A percentile compares a stretch with the other conserved stretches of the same genome.
Evolutionary conservation across 345 rosid species (phyloP).

Genomic region (Lepidium aucheri): DNA sequence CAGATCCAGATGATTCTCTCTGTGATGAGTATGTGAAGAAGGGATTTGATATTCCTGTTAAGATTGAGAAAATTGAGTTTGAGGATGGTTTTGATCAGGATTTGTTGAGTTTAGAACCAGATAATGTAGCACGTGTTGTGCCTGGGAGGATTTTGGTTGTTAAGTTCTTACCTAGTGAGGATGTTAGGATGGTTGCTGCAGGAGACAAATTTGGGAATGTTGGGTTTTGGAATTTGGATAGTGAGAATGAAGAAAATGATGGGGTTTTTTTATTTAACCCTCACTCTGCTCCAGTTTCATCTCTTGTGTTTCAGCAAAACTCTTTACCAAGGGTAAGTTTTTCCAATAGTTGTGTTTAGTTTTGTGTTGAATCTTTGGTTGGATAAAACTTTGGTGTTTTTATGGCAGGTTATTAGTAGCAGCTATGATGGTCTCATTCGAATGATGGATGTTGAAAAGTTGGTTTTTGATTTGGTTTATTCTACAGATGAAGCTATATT

Average conservation of each 20-base stretch:
- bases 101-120: conserved; percentile 40
- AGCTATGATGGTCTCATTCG: conserved; percentile 67
- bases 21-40: conserved; percentile 10
- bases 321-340: conserved; percentile 52
- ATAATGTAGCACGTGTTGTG: conserved; percentile 58
- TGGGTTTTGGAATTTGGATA: conserved; percentile 68
- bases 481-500: conserved; percentile 40
- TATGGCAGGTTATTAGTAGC: conserved; percentile 51
- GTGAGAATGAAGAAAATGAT: conserved; percentile 24
- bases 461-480: conserved; percentile 55
- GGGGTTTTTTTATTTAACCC: conserved; percentile 53
- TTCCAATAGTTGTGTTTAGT: neutral
- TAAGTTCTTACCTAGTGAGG: conserved; percentile 49
- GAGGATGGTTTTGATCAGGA: conserved; percentile 30
- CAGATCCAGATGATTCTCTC: neutral
- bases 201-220: conserved; percentile 65
- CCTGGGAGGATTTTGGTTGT: conserved; percentile 48
- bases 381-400: conserved; percentile 1
- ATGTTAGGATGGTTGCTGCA: conserved; percentile 54
- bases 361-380: neutral
- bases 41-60: conserved; percentile 11
- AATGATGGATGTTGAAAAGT: conserved; percentile 72
- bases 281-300: conserved; percentile 56
- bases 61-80: conserved; percentile 23
- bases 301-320: conserved; percentile 47